A percentile compares a stretch with the other conserved stretches of the same genome.
Evolutionary conservation across 805 yeast genomes (phyloP).

Genomic region (Candida yuanshanica): DNA sequence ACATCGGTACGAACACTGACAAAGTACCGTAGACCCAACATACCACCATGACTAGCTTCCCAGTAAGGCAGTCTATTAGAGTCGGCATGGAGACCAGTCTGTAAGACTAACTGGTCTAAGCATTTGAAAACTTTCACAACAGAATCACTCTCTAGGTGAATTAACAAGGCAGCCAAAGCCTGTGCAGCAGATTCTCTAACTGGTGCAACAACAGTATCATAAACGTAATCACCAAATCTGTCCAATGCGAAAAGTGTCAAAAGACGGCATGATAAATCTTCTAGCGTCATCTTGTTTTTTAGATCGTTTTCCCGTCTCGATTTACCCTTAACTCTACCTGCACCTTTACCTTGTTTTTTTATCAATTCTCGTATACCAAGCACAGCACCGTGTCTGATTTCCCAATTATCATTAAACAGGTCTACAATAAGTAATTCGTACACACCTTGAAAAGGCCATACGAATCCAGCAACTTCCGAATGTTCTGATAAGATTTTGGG

Average conservation of each 20-base stretch:
- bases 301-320: conserved; percentile 54
- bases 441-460: conserved; percentile 94
- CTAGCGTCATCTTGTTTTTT: conserved; percentile 65
- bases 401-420: conserved; percentile 85
- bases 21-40: conserved; percentile 86
- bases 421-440: conserved; percentile 77
- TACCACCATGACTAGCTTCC: conserved; percentile 99
- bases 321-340: conserved; percentile 72
- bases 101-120: conserved; percentile 65
- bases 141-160: conserved; percentile 55
- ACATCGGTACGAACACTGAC: conserved; percentile 85
- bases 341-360: conserved; percentile 75
- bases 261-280: conserved; percentile 81
- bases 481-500: conserved; percentile 68
- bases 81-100: conserved; percentile 32
- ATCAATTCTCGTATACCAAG: conserved; percentile 86
- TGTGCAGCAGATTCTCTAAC: conserved; percentile 97
- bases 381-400: conserved; percentile 91
- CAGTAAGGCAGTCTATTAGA: conserved; percentile 53
- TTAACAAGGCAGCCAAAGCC: conserved; percentile 78
- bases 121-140: conserved; percentile 60
- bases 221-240: conserved; percentile 93
- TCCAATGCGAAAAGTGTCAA: conserved; percentile 87
- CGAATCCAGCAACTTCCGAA: conserved; percentile 62
- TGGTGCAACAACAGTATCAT: conserved; percentile 97